These are phyloP conservation scores for Astrothelium subdiscretum DNA, from an alignment of 495 filamentous ascomycete species.

Conservation along the genomic window DNA sequence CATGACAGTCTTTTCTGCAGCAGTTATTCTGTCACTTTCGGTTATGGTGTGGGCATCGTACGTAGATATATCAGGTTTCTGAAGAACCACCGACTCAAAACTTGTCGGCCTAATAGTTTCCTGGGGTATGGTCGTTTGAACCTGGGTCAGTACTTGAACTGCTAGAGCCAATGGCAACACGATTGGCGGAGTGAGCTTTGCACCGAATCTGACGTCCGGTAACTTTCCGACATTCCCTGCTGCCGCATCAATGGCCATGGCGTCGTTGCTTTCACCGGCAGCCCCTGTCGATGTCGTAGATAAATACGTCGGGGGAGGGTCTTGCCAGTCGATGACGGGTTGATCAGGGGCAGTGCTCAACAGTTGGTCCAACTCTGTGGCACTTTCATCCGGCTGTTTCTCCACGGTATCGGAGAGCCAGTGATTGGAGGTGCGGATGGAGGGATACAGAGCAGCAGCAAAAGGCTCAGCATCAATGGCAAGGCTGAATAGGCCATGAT, in stretches of 20 bases:
- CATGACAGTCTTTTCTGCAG: slow-evolving; percentile 20
- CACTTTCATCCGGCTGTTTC: slow-evolving; percentile 27
- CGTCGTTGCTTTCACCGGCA: slow-evolving; percentile 20
- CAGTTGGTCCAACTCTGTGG: slow-evolving; percentile 29
- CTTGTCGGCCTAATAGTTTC: slow-evolving; percentile 43
- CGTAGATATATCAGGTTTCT: neutral
- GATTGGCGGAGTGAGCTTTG: slow-evolving; percentile 73
- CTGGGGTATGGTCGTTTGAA: slow-evolving; percentile 44
- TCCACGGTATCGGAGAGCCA: slow-evolving; percentile 55
- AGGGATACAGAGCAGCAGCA: slow-evolving; percentile 38
- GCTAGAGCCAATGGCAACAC: slow-evolving; percentile 59
- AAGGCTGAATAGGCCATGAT: slow-evolving; percentile 43
- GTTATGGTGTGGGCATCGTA: neutral
- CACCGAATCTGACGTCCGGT: slow-evolving; percentile 71
- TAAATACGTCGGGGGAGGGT: slow-evolving; percentile 40
- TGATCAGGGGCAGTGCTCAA: slow-evolving; percentile 23
- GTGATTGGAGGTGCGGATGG: slow-evolving; percentile 51
- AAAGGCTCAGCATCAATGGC: slow-evolving; percentile 52
- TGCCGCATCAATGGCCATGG: slow-evolving; percentile 34
- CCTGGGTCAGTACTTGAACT: slow-evolving; percentile 51
- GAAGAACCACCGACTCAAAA: slow-evolving; percentile 57
- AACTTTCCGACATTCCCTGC: slow-evolving; percentile 38
- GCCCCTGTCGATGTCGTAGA: slow-evolving; percentile 12
- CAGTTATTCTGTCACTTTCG: slow-evolving; percentile 11
- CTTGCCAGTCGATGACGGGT: slow-evolving; percentile 51